A percentile compares a stretch with the other conserved stretches of the same genome.
Evolutionary conservation across 2,329 filamentous ascomycete species (phyloP).

Genomic region (Leptographium flavum): DNA sequence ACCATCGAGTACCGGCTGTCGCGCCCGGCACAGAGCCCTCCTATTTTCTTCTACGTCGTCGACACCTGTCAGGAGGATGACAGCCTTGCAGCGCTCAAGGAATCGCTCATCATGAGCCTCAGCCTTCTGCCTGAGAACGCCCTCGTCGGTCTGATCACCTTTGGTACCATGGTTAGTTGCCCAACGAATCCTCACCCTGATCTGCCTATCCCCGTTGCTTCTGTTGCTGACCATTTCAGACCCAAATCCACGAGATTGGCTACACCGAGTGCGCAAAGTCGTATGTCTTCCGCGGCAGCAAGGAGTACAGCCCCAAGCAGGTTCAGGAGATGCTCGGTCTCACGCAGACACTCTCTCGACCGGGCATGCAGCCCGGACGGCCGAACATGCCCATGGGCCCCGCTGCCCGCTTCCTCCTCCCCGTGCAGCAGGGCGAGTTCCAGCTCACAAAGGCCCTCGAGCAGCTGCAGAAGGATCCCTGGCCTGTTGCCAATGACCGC

Average conservation of each 20-base stretch:
- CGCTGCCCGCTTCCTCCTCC: conserved; percentile 79
- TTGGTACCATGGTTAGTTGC: conserved; percentile 70
- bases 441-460: conserved; percentile 94
- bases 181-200: background rate
- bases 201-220: background rate
- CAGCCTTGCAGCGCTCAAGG: conserved; percentile 67
- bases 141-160: conserved; percentile 72
- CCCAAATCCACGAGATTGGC: conserved; percentile 93
- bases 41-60: conserved; percentile 77
- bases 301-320: conserved; percentile 95
- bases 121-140: conserved; percentile 70
- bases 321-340: conserved; percentile 99
- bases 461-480: conserved; percentile 90
- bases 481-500: conserved; percentile 90
- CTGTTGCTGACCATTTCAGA: conserved; percentile 27
- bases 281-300: conserved; percentile 94
- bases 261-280: conserved; percentile 98
- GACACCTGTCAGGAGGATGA: conserved; percentile 84
- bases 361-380: conserved; percentile 61
- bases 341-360: conserved; percentile 56
- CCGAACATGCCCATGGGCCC: conserved; percentile 57
- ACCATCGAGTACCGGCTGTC: conserved; percentile 83
- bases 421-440: conserved; percentile 91
- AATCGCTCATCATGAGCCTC: conserved; percentile 75
- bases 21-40: conserved; percentile 68